phyloP scores from a whole-genome alignment of 306 rosid genomes.

The Arachis stenosperma region DNA sequence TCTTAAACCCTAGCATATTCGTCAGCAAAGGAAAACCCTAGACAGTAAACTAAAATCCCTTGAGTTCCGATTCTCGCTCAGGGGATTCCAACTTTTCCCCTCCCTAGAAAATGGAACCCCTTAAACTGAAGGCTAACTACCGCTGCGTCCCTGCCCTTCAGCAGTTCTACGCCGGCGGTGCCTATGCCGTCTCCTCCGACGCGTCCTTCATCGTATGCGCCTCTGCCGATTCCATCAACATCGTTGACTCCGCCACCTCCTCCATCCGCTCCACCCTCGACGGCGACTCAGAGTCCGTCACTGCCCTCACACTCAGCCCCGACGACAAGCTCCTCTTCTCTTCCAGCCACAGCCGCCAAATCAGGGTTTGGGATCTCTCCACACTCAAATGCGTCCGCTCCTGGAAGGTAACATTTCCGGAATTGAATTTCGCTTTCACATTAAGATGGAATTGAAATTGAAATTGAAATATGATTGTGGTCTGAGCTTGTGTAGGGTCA shows the following conservation, averaged over 20 bases:
- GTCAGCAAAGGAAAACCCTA: neutral
- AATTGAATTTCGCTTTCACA: neutral
- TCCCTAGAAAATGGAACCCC: constrained; percentile 53
- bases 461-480: neutral
- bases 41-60: too few species aligned
- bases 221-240: constrained; percentile 71
- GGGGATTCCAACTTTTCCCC: neutral
- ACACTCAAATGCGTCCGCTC: constrained; percentile 76
- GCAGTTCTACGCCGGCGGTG: constrained; percentile 88
- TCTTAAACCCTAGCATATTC: neutral
- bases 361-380: constrained; percentile 86
- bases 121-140: constrained; percentile 61
- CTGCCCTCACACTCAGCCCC: constrained; percentile 78
- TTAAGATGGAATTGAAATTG: neutral
- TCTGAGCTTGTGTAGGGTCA: constrained; percentile 60
- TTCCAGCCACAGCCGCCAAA: constrained; percentile 78
- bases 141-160: constrained; percentile 74
- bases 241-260: constrained; percentile 74
- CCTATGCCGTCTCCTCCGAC: constrained; percentile 77
- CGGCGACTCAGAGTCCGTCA: constrained; percentile 70
- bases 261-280: constrained; percentile 70
- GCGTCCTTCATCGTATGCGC: constrained; percentile 79
- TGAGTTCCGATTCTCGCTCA: neutral
- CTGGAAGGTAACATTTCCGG: constrained; percentile 73
- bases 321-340: constrained; percentile 72